Percentiles rank a stretch among this genome's conserved stretches.
phyloP scores from a whole-genome alignment of 495 filamentous ascomycete genomes.

The Jackrogersella minutella region DNA sequence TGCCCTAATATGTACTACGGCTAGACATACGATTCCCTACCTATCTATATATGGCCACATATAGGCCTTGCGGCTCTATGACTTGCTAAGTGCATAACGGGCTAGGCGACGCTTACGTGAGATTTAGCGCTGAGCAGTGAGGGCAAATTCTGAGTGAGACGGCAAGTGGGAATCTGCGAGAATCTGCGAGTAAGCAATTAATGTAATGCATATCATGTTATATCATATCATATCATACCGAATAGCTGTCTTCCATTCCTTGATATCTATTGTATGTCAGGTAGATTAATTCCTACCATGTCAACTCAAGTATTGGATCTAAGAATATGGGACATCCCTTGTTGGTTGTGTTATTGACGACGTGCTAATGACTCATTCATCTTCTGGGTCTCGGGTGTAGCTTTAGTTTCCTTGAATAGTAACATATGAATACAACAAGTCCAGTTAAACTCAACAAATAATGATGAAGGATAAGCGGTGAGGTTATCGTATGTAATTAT shows the following conservation, averaged over 20 bases:
- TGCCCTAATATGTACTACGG: too few relatives aligned
- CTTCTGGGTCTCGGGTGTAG: background rate
- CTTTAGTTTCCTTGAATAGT: background rate
- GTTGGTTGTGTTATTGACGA: background rate
- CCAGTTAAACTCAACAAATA: background rate
- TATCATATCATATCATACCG: too few relatives aligned
- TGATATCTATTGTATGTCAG: background rate
- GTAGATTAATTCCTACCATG: too few relatives aligned
- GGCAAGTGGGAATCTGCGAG: too few relatives aligned
- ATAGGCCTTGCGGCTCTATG: conserved; percentile 3
- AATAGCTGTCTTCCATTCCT: background rate
- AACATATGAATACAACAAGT: background rate
- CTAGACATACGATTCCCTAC: background rate
- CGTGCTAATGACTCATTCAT: conserved; percentile 7
- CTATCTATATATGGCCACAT: too few relatives aligned
- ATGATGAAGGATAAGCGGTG: conserved; percentile 25
- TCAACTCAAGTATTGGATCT: background rate
- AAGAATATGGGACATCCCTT: background rate
- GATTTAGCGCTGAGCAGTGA: too few relatives aligned
- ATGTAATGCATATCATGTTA: conserved; percentile 15
- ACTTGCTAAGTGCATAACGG: background rate
- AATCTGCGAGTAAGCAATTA: conserved; percentile 18
- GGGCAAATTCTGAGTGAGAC: conserved; percentile 13
- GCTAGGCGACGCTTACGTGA: conserved; percentile 13
- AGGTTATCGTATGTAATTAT: conserved; percentile 13